Evolutionary conservation across 352 stramenopile genomes (phyloP), one percentile per base, ranked within the genome.

Genomic region (Phytophthora tentaculata): DNA sequence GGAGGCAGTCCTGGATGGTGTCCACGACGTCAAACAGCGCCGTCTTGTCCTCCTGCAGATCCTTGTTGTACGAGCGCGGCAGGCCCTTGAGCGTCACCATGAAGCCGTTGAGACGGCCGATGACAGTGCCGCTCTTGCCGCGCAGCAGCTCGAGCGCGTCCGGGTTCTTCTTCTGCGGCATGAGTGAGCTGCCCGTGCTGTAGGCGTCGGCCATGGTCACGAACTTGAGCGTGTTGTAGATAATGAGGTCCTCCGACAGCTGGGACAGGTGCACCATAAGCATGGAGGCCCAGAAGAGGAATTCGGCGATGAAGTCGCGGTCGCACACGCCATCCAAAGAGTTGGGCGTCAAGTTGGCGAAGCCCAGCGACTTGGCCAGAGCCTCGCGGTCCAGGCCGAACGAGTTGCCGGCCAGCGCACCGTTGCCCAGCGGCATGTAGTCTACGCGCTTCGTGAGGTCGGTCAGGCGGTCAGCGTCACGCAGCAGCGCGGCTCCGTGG

Each of bases 121-220:
- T 88, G 54, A 98, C 94, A 28, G 97, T 91, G 54, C 97, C 98
- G 17, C 90, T 96, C 85, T 99, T 99, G 64, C 97, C 98, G 49
- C 98, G 89, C 16, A 99, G 80, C 57, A 99, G 86, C 83, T 99
- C 97, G 22, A 99, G 84, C 10, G 97, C 98, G 80, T 99, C 98
- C 0, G 98, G 98, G 81, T 99, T 99, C 82, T 99, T 99, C 94
- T 99, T 99, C 83, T 99, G 98, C n/a, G 98, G 98, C 98, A 99
- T 99, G 50, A 99, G 85, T 19, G 90, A 98, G 73, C 92, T 98
- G 63, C 98, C 98, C 0, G 98, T 99, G 56, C 95, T 97, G 85
- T 99, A 99, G 8, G 97, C 96, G 72, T 99, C 97, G 45, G 96
- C 95, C 74, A 99, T 98, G 16, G 92, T 94, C 53, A 99, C 94